phyloP scores from a whole-genome alignment of 2,329 filamentous ascomycete species.

The Paramyrothecium roridum region DNA sequence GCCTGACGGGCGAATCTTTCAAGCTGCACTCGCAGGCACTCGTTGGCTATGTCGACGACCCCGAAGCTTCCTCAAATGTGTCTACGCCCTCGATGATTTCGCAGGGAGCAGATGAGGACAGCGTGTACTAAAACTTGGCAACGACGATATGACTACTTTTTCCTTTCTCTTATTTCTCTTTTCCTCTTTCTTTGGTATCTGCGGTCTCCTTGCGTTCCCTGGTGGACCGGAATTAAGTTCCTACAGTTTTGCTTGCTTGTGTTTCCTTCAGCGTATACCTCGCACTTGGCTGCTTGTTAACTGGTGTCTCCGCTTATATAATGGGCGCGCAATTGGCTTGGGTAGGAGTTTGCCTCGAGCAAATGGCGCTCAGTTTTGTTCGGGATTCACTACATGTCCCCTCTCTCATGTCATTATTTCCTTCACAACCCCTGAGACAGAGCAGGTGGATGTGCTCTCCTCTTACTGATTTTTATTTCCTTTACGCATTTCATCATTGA shows the following conservation, averaged over 20 bases:
- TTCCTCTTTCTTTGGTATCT: constrained; percentile 2
- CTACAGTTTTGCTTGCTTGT: neutral
- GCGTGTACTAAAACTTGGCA: constrained; percentile 60
- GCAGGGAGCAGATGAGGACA: constrained; percentile 68
- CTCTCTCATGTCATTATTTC: constrained; percentile 17
- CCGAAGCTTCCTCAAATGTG: constrained; percentile 65
- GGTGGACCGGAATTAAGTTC: no score
- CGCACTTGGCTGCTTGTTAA: constrained; percentile 20
- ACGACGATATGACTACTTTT: constrained; percentile 51
- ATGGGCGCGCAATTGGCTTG: constrained; percentile 17
- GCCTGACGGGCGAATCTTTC: constrained; percentile 97
- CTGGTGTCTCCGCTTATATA: neutral
- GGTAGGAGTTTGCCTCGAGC: constrained; percentile 20
- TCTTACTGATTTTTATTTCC: constrained; percentile 14
- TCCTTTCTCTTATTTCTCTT: constrained; percentile 26
- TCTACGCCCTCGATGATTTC: constrained; percentile 71
- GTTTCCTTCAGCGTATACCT: constrained; percentile 26
- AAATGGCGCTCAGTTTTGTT: neutral
- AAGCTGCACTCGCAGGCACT: constrained; percentile 94
- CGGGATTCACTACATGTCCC: constrained; percentile 5
- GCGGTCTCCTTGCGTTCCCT: neutral
- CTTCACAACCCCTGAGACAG: constrained; percentile 32
- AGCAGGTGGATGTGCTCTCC: constrained; percentile 26
- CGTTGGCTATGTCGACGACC: constrained; percentile 87
- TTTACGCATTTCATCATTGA: constrained; percentile 9